Evolutionary conservation across 495 filamentous ascomycete species (phyloP).

Genomic region (Xylaria palmicola): DNA sequence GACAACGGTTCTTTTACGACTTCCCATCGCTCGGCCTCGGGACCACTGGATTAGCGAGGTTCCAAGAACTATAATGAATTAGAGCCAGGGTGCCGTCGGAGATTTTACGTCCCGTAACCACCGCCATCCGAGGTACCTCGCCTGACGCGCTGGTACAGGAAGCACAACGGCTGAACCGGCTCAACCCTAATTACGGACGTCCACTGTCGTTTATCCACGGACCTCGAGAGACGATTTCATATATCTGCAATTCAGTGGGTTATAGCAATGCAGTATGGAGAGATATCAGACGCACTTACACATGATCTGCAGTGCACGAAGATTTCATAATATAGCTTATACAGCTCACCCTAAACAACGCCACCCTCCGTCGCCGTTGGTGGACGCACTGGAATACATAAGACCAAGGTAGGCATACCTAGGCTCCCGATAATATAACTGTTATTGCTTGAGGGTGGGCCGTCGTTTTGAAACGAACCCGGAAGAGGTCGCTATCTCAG

Average conservation of each 20-base stretch:
- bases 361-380: not conserved
- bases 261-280: no score
- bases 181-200: not conserved
- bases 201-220: not conserved
- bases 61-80: not conserved
- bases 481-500: not conserved
- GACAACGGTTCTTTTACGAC: not conserved
- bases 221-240: not conserved
- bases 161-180: not conserved
- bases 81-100: not conserved
- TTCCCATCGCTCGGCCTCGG: not conserved
- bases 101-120: slow-evolving; percentile 7
- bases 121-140: slow-evolving; percentile 4
- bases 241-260: not conserved
- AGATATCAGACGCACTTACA: not conserved
- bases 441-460: not conserved
- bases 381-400: not conserved
- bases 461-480: not conserved
- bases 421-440: not conserved
- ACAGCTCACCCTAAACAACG: not conserved
- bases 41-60: not conserved
- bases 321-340: no score
- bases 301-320: no score
- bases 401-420: not conserved
- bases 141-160: not conserved